These are phyloP conservation scores for Colletotrichum chlorophyti DNA, from an alignment of 2,329 filamentous ascomycete species.

Conservation along the genomic window DNA sequence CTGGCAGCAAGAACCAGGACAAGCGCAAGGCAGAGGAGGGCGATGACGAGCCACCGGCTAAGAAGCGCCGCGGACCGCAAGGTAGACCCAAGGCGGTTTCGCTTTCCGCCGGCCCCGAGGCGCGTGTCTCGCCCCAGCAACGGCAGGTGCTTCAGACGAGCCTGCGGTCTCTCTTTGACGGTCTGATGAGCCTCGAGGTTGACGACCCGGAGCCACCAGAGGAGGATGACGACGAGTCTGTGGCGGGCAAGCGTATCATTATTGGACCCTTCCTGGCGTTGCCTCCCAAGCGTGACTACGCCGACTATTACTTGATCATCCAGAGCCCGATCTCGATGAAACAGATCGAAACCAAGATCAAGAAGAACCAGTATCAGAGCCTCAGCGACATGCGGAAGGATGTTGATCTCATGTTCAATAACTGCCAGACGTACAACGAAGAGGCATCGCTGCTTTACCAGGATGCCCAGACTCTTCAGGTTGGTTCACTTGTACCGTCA, in stretches of 20 bases:
- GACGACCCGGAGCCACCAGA: slow-evolving; percentile 67
- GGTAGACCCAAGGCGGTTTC: slow-evolving; percentile 64
- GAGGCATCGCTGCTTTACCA: slow-evolving; percentile 90
- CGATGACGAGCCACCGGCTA: slow-evolving; percentile 78
- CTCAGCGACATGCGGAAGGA: slow-evolving; percentile 83
- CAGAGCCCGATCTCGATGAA: slow-evolving; percentile 95
- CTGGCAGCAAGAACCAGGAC: slow-evolving; percentile 69
- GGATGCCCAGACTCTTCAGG: slow-evolving; percentile 93
- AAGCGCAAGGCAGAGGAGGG: slow-evolving; percentile 89
- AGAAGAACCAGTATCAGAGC: slow-evolving; percentile 89
- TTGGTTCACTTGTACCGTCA: slow-evolving; percentile 45
- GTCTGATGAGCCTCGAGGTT: slow-evolving; percentile 84
- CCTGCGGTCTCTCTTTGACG: slow-evolving; percentile 78
- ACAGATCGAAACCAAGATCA: slow-evolving; percentile 92
- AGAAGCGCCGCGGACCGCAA: slow-evolving; percentile 78
- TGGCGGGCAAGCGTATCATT: slow-evolving; percentile 74
- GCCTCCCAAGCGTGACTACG: slow-evolving; percentile 86
- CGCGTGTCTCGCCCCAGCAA: slow-evolving; percentile 69
- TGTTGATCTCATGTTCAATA: slow-evolving; percentile 83
- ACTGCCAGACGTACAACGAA: slow-evolving; percentile 96
- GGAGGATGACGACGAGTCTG: slow-evolving; percentile 64
- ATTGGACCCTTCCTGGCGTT: slow-evolving; percentile 95
- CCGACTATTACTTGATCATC: slow-evolving; percentile 96
- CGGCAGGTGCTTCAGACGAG: slow-evolving; percentile 82
- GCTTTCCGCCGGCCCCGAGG: slow-evolving; percentile 36